These are phyloP conservation scores for Ustilago cynodontis DNA, from an alignment of 1,284 basidiomycete species.

Conservation along the genomic window DNA sequence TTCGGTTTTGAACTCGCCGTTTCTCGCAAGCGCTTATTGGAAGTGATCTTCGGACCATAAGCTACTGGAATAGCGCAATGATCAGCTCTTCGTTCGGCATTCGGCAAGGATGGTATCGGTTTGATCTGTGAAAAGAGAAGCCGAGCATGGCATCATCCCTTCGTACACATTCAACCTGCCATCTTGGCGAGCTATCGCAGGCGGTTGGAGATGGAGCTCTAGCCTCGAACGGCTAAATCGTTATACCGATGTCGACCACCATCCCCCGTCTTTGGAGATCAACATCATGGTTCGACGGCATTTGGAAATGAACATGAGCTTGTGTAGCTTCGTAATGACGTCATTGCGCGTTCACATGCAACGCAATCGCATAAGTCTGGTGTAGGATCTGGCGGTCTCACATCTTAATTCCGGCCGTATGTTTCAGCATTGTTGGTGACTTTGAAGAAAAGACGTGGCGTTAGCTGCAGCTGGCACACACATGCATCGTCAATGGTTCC, in stretches of 20 bases:
- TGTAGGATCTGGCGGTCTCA: neutral
- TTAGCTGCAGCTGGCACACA: too few species aligned
- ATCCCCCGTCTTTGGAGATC: too few species aligned
- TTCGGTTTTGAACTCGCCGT: too few species aligned
- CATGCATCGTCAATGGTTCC: too few species aligned
- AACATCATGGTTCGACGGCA: slow-evolving; percentile 2
- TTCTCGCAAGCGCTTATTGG: too few species aligned
- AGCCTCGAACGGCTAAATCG: neutral
- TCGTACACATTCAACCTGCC: too few species aligned
- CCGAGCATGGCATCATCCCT: neutral
- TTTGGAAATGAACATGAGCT: neutral
- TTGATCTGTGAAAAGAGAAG: neutral
- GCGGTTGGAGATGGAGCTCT: too few species aligned
- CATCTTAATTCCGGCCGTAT: neutral
- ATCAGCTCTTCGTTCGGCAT: neutral
- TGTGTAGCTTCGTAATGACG: neutral
- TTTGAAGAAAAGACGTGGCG: too few species aligned
- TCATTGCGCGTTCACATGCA: neutral
- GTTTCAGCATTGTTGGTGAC: too few species aligned
- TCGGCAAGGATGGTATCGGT: neutral
- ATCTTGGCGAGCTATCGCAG: too few species aligned
- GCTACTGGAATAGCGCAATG: too few species aligned
- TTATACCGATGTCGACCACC: neutral
- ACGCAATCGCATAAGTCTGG: neutral
- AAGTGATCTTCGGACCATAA: too few species aligned